Conservation (phyloP, 257 asterid genomes). For the Jaltomata sinuosa region DNA sequence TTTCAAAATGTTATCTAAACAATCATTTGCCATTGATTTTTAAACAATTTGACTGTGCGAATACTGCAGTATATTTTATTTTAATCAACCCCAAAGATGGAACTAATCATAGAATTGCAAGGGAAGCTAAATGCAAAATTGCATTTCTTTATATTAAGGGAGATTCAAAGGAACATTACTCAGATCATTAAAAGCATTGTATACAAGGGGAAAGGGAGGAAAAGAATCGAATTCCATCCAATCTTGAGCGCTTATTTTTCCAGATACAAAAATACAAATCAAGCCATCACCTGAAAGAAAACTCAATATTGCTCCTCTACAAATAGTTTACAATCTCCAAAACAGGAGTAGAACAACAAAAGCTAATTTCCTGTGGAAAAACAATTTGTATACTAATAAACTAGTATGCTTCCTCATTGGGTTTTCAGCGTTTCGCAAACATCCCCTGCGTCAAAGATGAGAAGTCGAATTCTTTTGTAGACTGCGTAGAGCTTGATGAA, state of each 20-base stretch:
- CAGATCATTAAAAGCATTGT: background rate
- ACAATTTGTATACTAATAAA: constrained; percentile 12
- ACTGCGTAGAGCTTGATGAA: constrained; percentile 40
- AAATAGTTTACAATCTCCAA: constrained; percentile 47
- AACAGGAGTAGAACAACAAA: constrained; percentile 22
- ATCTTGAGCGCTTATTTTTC: constrained; percentile 28
- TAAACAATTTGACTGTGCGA: background rate
- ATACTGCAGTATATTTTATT: too few species aligned
- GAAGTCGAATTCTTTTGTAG: constrained; percentile 75
- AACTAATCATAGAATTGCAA: background rate
- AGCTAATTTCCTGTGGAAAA: constrained; percentile 15
- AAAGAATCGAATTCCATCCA: constrained; percentile 4
- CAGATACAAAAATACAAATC: constrained; percentile 26
- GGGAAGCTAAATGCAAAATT: background rate
- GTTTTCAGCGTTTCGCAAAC: constrained; percentile 54
- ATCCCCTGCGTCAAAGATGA: constrained; percentile 90
- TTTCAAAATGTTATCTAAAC: background rate
- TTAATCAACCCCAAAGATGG: background rate
- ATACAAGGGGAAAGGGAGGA: background rate
- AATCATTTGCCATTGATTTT: background rate
- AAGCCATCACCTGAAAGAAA: constrained; percentile 15
- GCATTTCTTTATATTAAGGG: background rate
- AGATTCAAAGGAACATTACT: background rate
- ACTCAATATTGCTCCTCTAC: constrained; percentile 26
- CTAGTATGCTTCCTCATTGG: background rate